Base-by-base conservation (phyloP, 176 grass and related monocot genomes). In the Bonia amplexicaulis region DNA sequence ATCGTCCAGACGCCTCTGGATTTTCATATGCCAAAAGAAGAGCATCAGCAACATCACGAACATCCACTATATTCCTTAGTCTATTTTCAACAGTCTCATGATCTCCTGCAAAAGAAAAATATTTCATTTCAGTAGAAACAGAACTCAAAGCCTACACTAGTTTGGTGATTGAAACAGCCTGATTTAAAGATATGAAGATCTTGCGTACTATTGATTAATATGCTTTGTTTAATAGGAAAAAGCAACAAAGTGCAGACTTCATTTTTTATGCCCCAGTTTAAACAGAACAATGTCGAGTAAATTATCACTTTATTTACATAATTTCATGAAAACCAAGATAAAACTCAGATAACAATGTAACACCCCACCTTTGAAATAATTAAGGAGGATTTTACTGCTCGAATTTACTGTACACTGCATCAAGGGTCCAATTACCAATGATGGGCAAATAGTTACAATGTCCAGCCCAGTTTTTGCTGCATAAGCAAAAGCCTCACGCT, bases 11-110 rank as follows among this genome's bases (percentile, higher is more conserved):
- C 0, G 80, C 59, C 37, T 77, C 88, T 86, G 47, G 3, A 41
- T 90, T 90, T 86, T 86, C 73, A 35, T 82, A 90, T 7, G 57
- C 22, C 46, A 90, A 64, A 78, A 82, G 57, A 78, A 90, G 84
- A 90, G 88, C 88, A 73, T 86, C 66, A 2, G 47, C 88, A 73
- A 82, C 84, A 66, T 90, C 88, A 31, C 88, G 84, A 73, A 82
- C 73, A 82, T 90, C 79, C 47, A 86, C 88, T 41, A 83, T 8
- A 73, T 69, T 86, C 48, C 72, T 46, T 27, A 82, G 39, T 59
- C 22, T 83, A 59, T 90, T 83, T 82, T 90, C 84, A 3, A 86
- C 48, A 2, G 88, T 86, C 11, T 90, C 79, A 17, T 8, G 47
- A 15, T 90, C 79, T 71, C 79, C 88, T 90, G 73, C 47, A 66